Evolutionary conservation across 768 basidiomycete species (phyloP).

Genomic region (Hericium coralloides): DNA sequence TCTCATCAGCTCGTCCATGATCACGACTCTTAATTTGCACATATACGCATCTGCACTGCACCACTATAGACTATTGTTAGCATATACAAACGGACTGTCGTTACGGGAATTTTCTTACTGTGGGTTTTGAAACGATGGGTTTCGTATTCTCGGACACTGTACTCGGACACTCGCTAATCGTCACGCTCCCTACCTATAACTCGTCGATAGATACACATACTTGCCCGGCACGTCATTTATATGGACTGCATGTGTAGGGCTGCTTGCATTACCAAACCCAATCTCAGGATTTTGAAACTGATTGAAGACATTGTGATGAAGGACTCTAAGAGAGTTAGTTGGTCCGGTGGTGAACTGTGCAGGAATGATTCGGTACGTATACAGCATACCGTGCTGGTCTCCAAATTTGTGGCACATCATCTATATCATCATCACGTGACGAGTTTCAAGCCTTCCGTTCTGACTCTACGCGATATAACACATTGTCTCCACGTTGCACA

Average conservation of each 20-base stretch:
- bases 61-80: slow-evolving; percentile 8
- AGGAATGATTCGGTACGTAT: too few species aligned
- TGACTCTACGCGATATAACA: too few species aligned
- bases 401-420: too few species aligned
- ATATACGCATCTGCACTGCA: slow-evolving; percentile 7
- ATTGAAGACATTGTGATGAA: too few species aligned
- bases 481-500: too few species aligned
- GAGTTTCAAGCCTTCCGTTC: too few species aligned
- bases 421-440: too few species aligned
- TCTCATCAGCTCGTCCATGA: slow-evolving; percentile 20
- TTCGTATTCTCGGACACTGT: slow-evolving; percentile 5
- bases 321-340: too few species aligned
- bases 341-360: too few species aligned
- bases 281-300: too few species aligned
- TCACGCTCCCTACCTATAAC: slow-evolving; percentile 7
- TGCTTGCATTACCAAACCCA: neutral
- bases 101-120: neutral
- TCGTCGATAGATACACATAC: neutral
- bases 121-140: neutral
- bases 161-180: slow-evolving; percentile 8
- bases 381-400: too few species aligned
- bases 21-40: slow-evolving; percentile 3
- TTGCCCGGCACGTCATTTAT: neutral
- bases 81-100: slow-evolving; percentile 1
- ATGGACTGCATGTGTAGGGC: neutral